A percentile compares a stretch with the other conserved stretches of the same genome.
Evolutionary conservation across 495 filamentous ascomycete genomes (phyloP).

Genomic region (Platismatia glauca): DNA sequence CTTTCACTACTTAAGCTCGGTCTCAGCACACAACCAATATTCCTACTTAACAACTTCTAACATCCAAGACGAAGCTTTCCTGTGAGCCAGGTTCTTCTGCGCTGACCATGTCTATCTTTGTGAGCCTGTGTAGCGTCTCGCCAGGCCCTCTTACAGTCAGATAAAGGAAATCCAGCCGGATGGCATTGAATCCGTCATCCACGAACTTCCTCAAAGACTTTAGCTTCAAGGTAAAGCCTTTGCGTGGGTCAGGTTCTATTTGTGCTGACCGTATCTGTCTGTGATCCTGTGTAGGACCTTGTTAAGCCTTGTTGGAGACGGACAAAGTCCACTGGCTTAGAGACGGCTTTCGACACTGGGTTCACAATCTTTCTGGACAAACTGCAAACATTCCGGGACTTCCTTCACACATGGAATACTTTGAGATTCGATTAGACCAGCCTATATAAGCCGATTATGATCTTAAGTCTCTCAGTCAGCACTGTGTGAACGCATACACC

Average conservation of each 20-base stretch:
- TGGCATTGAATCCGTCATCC: background rate
- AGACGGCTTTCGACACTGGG: background rate
- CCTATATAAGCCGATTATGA: background rate
- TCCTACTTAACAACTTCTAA: background rate
- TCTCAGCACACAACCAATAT: background rate
- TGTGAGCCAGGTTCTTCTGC: background rate
- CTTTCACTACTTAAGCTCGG: background rate
- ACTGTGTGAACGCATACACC: background rate
- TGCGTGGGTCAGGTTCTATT: too few relatives aligned
- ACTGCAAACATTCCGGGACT: background rate
- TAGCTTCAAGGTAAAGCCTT: too few relatives aligned
- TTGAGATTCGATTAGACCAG: background rate
- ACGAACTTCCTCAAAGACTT: background rate
- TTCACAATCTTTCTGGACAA: background rate
- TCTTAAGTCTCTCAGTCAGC: background rate
- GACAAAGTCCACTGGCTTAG: background rate
- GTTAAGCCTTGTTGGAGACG: too few relatives aligned
- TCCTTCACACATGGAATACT: too few relatives aligned
- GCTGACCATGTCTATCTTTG: background rate
- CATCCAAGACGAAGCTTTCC: background rate
- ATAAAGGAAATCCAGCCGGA: background rate
- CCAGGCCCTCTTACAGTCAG: background rate
- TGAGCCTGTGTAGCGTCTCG: background rate
- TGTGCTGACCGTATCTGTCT: too few relatives aligned
- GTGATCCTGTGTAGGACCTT: too few relatives aligned